A percentile compares a stretch with the other conserved stretches of the same genome.
phyloP scores from a whole-genome alignment of 257 asterid species.

The Capsicum pubescens region DNA sequence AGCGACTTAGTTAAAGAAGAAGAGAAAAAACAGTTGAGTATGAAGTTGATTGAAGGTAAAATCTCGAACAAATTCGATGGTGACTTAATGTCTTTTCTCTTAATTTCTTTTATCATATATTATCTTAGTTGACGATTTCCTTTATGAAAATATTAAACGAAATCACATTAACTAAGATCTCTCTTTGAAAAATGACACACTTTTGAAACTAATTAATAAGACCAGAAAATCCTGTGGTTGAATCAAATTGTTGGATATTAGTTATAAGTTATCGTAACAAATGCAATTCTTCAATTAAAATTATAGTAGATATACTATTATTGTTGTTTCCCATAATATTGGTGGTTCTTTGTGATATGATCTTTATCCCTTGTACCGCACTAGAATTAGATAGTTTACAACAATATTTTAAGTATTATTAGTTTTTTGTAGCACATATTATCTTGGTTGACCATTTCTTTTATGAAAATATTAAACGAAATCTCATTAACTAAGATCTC shows the following conservation, averaged over 20 bases:
- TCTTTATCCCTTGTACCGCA: neutral
- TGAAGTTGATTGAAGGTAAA: too few species aligned
- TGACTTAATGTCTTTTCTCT: too few species aligned
- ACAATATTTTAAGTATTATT: neutral
- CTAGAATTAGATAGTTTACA: neutral
- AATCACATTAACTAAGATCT: neutral
- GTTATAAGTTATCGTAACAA: neutral
- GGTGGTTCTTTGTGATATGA: neutral
- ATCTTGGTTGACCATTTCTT: slow-evolving; percentile 1
- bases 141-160: neutral
- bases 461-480: neutral
- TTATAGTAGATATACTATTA: neutral
- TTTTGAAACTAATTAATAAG: neutral
- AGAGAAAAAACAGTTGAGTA: too few species aligned
- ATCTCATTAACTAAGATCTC: neutral
- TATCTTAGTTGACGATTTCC: neutral
- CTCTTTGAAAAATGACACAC: neutral
- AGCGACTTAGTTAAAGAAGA: too few species aligned
- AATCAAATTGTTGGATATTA: neutral
- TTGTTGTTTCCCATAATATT: neutral
- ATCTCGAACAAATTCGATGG: too few species aligned
- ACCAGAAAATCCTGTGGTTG: neutral
- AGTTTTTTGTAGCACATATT: neutral
- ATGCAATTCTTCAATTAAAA: neutral
- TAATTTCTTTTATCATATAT: neutral